Conservation (phyloP, 768 basidiomycete species). For the Neoboletus brunneissimus region DNA sequence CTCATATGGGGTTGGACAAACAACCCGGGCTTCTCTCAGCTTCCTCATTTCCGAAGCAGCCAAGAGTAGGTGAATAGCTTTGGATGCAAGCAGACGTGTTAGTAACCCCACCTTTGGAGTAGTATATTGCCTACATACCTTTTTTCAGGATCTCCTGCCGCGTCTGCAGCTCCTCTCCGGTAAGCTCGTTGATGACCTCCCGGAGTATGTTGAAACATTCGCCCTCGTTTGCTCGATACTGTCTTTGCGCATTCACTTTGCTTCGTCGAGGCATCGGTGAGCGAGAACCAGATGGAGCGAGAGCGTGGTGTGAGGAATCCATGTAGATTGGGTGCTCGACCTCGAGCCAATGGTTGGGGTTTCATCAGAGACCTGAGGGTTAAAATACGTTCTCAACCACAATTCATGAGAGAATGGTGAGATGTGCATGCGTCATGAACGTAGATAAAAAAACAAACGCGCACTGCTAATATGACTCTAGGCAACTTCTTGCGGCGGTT, state of each 20-base stretch:
- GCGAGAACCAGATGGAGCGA: neutral
- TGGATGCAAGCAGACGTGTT: neutral
- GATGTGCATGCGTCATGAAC: neutral
- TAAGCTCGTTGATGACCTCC: slow-evolving; percentile 16
- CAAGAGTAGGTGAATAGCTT: slow-evolving; percentile 14
- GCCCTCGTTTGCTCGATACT: slow-evolving; percentile 22
- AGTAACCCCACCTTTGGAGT: neutral
- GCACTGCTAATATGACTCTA: slow-evolving; percentile 3
- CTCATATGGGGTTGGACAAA: neutral
- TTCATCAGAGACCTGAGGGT: neutral
- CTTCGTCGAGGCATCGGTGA: slow-evolving; percentile 2
- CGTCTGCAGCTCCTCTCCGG: slow-evolving; percentile 10
- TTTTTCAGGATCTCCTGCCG: slow-evolving; percentile 23
- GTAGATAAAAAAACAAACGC: neutral
- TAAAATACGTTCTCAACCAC: slow-evolving; percentile 10
- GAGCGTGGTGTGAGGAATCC: neutral
- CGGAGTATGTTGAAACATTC: slow-evolving; percentile 24
- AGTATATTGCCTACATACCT: slow-evolving; percentile 7
- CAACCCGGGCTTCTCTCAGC: neutral
- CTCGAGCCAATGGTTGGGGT: neutral
- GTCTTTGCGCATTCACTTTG: slow-evolving; percentile 16
- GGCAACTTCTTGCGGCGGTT: neutral
- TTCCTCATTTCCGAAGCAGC: neutral
- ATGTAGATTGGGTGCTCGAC: neutral
- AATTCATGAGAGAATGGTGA: neutral